Conservation (phyloP, 805 yeast genomes). For the Saccharomycopsis capsularis region DNA sequence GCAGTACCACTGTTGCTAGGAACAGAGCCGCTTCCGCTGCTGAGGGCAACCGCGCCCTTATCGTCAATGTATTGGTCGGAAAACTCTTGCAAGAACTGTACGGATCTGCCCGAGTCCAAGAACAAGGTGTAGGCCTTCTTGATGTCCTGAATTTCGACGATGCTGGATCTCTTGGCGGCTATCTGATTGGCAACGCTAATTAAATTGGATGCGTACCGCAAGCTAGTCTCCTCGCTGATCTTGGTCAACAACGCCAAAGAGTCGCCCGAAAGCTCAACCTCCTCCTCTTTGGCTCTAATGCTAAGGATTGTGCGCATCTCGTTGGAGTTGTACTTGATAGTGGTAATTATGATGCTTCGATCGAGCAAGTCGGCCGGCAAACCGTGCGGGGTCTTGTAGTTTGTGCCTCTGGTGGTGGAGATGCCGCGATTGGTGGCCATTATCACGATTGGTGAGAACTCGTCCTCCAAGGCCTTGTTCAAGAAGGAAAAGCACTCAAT, state of each 20-base stretch:
- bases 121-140: constrained; percentile 83
- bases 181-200: constrained; percentile 85
- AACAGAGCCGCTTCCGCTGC: constrained; percentile 65
- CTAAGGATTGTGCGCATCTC: constrained; percentile 82
- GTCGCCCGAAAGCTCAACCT: constrained; percentile 72
- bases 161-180: constrained; percentile 63
- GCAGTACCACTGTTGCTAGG: background rate
- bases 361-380: constrained; percentile 91
- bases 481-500: constrained; percentile 93
- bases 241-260: constrained; percentile 84
- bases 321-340: constrained; percentile 66
- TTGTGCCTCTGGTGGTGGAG: constrained; percentile 89
- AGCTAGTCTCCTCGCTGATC: constrained; percentile 82
- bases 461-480: constrained; percentile 94
- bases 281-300: constrained; percentile 92
- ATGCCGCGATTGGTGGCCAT: constrained; percentile 98
- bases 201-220: constrained; percentile 88
- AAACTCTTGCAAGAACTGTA: constrained; percentile 69
- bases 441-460: constrained; percentile 92
- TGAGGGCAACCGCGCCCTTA: constrained; percentile 61
- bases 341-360: constrained; percentile 87
- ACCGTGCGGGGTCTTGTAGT: constrained; percentile 95
- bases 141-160: constrained; percentile 73
- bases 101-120: constrained; percentile 84
- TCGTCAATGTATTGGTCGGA: constrained; percentile 70